A percentile compares a stretch with the other conserved stretches of the same genome.
Evolutionary conservation across 2,329 filamentous ascomycete species (phyloP).

Genomic region (Ilyonectria robusta): DNA sequence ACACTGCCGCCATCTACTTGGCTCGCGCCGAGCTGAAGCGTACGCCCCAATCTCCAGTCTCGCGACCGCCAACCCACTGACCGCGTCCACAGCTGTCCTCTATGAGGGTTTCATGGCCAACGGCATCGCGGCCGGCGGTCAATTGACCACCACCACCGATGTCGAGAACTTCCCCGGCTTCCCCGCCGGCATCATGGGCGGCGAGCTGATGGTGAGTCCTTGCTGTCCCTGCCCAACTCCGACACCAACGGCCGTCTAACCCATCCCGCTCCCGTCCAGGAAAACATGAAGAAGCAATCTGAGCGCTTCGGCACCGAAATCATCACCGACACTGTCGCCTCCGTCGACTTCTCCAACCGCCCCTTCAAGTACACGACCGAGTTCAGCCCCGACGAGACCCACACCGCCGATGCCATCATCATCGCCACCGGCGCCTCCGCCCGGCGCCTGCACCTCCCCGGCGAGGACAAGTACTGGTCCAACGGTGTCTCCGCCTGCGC

Average conservation of each 20-base stretch:
- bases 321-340: constrained; percentile 91
- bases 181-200: constrained; percentile 87
- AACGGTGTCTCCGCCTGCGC: constrained; percentile 96
- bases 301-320: constrained; percentile 93
- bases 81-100: constrained; percentile 74
- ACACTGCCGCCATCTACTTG: constrained; percentile 97
- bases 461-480: constrained; percentile 98
- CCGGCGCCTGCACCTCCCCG: constrained; percentile 83
- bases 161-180: constrained; percentile 99
- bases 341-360: constrained; percentile 84
- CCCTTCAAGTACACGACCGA: constrained; percentile 97
- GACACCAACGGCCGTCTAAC: neutral
- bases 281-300: constrained; percentile 93
- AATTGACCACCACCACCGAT: constrained; percentile 98
- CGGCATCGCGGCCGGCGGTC: constrained; percentile 94
- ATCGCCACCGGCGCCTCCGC: constrained; percentile 96
- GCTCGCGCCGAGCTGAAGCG: constrained; percentile 93
- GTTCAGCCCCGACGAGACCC: constrained; percentile 84
- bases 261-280: constrained; percentile 58
- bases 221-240: constrained; percentile 19
- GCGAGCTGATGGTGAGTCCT: constrained; percentile 81
- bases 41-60: constrained; percentile 53
- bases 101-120: constrained; percentile 99
- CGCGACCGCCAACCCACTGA: constrained; percentile 29
- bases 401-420: constrained; percentile 94